Conservation (phyloP, 2,329 filamentous ascomycete genomes). For the Samsoniella hepiali region DNA sequence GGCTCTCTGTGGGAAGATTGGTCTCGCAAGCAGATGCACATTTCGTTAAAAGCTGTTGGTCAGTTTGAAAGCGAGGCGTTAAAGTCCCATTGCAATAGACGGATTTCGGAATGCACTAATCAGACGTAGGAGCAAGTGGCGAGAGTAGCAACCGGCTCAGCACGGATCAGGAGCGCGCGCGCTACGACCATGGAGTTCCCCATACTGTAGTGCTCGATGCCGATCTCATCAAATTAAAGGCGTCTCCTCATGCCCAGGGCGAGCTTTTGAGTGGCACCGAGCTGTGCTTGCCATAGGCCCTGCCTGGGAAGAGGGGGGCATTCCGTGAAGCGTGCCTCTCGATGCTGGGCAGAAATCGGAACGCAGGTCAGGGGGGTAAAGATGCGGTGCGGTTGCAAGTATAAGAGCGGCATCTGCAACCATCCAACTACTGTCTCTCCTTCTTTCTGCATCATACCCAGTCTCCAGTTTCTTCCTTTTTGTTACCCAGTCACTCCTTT, state of each 20-base stretch:
- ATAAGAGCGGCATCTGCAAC: constrained; percentile 7
- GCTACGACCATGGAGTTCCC: neutral
- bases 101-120: too few relatives aligned
- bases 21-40: too few relatives aligned
- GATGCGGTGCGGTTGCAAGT: neutral
- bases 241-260: neutral
- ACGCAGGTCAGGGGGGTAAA: neutral
- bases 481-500: constrained; percentile 18
- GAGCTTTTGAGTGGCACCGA: neutral
- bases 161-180: too few relatives aligned
- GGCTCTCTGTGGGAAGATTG: too few relatives aligned
- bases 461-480: neutral
- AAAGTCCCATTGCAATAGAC: too few relatives aligned
- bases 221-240: constrained; percentile 6
- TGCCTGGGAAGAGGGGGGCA: neutral
- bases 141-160: neutral
- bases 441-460: constrained; percentile 7
- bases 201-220: neutral
- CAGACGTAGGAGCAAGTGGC: neutral
- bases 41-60: too few relatives aligned
- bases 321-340: too few relatives aligned
- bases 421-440: neutral
- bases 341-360: neutral
- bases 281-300: neutral
- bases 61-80: too few relatives aligned